A percentile compares a stretch with the other conserved stretches of the same genome.
phyloP scores from a whole-genome alignment of 768 basidiomycete species.

The Rhodotorula diobovata region DNA sequence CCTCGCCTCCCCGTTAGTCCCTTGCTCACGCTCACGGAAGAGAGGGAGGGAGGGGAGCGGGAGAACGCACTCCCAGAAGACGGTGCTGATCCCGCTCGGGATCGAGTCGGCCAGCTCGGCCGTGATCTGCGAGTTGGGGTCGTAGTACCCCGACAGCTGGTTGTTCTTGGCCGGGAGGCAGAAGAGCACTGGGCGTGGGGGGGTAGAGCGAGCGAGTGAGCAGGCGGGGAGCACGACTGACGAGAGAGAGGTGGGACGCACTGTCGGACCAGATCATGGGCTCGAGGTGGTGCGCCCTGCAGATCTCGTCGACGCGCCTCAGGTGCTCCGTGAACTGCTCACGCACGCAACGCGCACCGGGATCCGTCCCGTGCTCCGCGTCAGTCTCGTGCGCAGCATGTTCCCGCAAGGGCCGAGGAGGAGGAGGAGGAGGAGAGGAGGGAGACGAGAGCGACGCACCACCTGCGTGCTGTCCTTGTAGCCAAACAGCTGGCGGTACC shows the following conservation, averaged over 20 bases:
- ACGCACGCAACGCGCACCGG: no score
- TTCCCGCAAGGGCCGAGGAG: no score
- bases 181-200: constrained; percentile 36
- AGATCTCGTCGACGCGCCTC: constrained; percentile 36
- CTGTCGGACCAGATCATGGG: constrained; percentile 43
- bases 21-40: no score
- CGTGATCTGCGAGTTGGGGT: constrained; percentile 28
- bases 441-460: background rate
- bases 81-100: constrained; percentile 22
- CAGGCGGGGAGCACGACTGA: no score
- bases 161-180: constrained; percentile 42
- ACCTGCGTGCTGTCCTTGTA: constrained; percentile 40
- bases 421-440: background rate
- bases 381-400: no score
- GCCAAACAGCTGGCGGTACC: constrained; percentile 32
- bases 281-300: constrained; percentile 13
- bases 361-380: no score
- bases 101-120: constrained; percentile 30
- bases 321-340: constrained; percentile 39
- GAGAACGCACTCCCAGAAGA: constrained; percentile 36
- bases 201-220: background rate
- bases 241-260: constrained; percentile 17
- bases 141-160: constrained; percentile 38
- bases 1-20: background rate
- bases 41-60: background rate